These are phyloP conservation scores for Vigna unguiculata DNA, from an alignment of 306 rosid species.

Conservation along the genomic window DNA sequence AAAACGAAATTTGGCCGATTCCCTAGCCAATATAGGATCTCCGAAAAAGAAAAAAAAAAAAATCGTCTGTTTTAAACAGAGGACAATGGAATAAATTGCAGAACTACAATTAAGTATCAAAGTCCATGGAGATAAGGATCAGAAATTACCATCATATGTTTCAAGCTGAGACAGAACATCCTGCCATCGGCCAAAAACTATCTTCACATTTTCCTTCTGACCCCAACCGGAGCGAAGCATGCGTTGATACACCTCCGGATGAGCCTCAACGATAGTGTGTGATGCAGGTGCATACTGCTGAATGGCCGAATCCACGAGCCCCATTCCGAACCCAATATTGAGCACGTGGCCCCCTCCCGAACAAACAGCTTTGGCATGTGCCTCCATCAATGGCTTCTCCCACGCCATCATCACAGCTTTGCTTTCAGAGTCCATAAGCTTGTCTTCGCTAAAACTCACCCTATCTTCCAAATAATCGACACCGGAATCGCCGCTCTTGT, in stretches of 20 bases:
- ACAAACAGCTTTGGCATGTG: constrained; percentile 94
- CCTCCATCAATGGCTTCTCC: constrained; percentile 99
- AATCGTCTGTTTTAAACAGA: neutral
- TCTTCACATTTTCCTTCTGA: constrained; percentile 70
- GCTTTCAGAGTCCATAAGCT: constrained; percentile 80
- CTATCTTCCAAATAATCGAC: constrained; percentile 81
- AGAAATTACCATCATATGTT: constrained; percentile 75
- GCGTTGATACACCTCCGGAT: constrained; percentile 79
- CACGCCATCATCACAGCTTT: constrained; percentile 99
- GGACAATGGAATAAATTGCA: constrained; percentile 10
- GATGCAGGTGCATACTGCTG: constrained; percentile 71
- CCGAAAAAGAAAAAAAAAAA: neutral
- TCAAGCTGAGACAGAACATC: constrained; percentile 76
- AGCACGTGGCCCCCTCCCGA: constrained; percentile 82
- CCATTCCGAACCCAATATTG: constrained; percentile 95
- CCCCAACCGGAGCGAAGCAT: constrained; percentile 78
- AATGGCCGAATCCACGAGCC: constrained; percentile 89
- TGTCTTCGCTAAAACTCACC: constrained; percentile 84
- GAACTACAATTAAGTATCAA: neutral
- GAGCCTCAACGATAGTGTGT: constrained; percentile 93
- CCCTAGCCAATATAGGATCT: neutral
- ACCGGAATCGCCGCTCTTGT: constrained; percentile 43
- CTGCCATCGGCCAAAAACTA: constrained; percentile 89
- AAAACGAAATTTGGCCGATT: neutral
- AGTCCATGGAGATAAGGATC: constrained; percentile 27